Percentiles rank a stretch among this genome's conserved stretches.
Conservation (phyloP, 495 filamentous ascomycete genomes). For the Corynascus novoguineensis region DNA sequence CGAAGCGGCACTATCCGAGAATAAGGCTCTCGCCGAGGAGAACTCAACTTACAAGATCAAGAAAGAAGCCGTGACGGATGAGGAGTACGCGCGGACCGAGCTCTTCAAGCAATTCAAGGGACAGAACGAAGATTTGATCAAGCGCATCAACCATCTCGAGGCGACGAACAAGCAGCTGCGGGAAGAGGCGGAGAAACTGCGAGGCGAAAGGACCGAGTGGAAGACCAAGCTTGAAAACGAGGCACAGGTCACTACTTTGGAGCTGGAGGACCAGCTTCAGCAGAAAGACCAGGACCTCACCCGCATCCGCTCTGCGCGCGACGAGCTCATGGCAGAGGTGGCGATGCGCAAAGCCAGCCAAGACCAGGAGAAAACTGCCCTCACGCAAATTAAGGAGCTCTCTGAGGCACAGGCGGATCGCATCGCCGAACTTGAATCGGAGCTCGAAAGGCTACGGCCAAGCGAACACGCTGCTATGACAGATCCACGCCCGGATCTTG, state of each 20-base stretch:
- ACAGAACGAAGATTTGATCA: slow-evolving; percentile 87
- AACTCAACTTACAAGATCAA: slow-evolving; percentile 59
- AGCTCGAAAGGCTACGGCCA: slow-evolving; percentile 65
- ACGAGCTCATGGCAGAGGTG: slow-evolving; percentile 77
- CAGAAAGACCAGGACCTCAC: slow-evolving; percentile 78
- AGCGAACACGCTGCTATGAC: slow-evolving; percentile 39
- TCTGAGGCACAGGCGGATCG: slow-evolving; percentile 66
- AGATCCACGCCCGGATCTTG: slow-evolving; percentile 44
- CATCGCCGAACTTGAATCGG: slow-evolving; percentile 73
- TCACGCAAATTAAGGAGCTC: slow-evolving; percentile 70
- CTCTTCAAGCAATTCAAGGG: slow-evolving; percentile 86
- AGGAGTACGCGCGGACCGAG: slow-evolving; percentile 88
- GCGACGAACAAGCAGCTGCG: slow-evolving; percentile 78
- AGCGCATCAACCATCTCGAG: slow-evolving; percentile 85
- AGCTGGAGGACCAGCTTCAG: slow-evolving; percentile 74
- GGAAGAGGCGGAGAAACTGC: slow-evolving; percentile 77
- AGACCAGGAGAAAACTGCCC: slow-evolving; percentile 64
- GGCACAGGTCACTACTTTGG: slow-evolving; percentile 58
- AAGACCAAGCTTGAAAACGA: slow-evolving; percentile 75
- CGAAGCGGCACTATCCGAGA: slow-evolving; percentile 69
- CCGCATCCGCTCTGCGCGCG: slow-evolving; percentile 72
- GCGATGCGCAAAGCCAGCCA: slow-evolving; percentile 72
- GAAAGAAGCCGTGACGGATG: slow-evolving; percentile 68
- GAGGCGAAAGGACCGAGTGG: slow-evolving; percentile 77
- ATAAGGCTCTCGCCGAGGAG: slow-evolving; percentile 70